Conservation (phyloP, 164 flowering plant genomes). For the Macadamia integrifolia region DNA sequence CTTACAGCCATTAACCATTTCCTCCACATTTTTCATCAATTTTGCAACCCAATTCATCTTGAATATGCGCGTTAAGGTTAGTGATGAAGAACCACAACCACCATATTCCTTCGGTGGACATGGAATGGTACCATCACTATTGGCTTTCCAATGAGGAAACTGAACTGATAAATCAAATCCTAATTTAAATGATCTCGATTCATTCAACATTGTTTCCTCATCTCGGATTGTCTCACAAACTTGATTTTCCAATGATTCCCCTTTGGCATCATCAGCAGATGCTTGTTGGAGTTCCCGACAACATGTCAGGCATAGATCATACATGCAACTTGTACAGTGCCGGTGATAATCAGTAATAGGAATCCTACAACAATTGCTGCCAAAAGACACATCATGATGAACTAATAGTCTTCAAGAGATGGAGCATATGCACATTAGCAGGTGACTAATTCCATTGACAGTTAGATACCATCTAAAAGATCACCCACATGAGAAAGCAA, state of each 20-base stretch:
- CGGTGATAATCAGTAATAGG: conserved; percentile 92
- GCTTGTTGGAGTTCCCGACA: conserved; percentile 72
- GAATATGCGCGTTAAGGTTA: conserved; percentile 70
- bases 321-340: conserved; percentile 75
- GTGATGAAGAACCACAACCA: conserved; percentile 62
- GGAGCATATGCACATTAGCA: background rate
- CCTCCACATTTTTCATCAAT: conserved; percentile 83
- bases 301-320: conserved; percentile 85
- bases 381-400: conserved; percentile 5
- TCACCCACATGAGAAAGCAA: background rate
- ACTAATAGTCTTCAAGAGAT: conserved; percentile 3
- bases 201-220: conserved; percentile 16
- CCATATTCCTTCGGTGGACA: conserved; percentile 82
- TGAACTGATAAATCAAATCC: conserved; percentile 27
- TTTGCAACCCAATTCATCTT: conserved; percentile 99
- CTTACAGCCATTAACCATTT: conserved; percentile 87
- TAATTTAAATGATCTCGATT: conserved; percentile 19
- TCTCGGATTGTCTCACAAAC: conserved; percentile 24
- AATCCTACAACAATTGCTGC: conserved; percentile 80
- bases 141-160: conserved; percentile 66
- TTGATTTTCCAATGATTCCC: conserved; percentile 21
- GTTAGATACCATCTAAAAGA: background rate
- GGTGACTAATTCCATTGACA: background rate
- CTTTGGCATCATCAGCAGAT: conserved; percentile 20
- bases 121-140: conserved; percentile 69